Conservation (phyloP, 768 basidiomycete species). For the Naganishia randhawae region DNA sequence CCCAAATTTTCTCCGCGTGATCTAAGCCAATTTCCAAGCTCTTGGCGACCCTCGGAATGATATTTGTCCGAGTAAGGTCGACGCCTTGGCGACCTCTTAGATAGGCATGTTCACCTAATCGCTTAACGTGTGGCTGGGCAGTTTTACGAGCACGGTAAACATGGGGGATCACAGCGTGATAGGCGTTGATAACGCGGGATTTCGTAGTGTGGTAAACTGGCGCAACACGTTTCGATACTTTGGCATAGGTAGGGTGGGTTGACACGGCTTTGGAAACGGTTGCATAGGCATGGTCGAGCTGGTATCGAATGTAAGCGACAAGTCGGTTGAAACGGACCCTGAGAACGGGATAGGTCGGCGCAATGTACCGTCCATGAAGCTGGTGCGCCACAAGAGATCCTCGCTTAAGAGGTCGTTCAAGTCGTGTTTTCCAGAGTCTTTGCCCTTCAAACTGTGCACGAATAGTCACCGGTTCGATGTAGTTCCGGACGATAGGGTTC, state of each 20-base stretch:
- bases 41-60: constrained; percentile 17
- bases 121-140: constrained; percentile 12
- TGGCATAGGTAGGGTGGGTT: constrained; percentile 8
- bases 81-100: constrained; percentile 1
- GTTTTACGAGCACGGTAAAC: constrained; percentile 7
- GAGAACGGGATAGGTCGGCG: not conserved
- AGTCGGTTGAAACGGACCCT: constrained; percentile 2
- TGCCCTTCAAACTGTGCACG: constrained; percentile 7
- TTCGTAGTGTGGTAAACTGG: constrained; percentile 1
- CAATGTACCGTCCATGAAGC: not conserved
- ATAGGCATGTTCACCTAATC: not conserved
- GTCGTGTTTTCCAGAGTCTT: not conserved
- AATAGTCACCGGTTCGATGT: constrained; percentile 17
- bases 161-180: not conserved
- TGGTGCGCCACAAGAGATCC: no score
- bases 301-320: constrained; percentile 5
- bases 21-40: constrained; percentile 15
- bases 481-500: constrained; percentile 22
- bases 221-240: not conserved
- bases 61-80: not conserved
- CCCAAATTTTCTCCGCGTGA: constrained; percentile 2
- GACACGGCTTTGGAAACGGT: constrained; percentile 8
- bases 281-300: not conserved
- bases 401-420: not conserved
- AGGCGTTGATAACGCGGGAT: not conserved